These are phyloP conservation scores for Trypanosoma grayi DNA, from an alignment of 208 protist species.

Conservation along the genomic window DNA sequence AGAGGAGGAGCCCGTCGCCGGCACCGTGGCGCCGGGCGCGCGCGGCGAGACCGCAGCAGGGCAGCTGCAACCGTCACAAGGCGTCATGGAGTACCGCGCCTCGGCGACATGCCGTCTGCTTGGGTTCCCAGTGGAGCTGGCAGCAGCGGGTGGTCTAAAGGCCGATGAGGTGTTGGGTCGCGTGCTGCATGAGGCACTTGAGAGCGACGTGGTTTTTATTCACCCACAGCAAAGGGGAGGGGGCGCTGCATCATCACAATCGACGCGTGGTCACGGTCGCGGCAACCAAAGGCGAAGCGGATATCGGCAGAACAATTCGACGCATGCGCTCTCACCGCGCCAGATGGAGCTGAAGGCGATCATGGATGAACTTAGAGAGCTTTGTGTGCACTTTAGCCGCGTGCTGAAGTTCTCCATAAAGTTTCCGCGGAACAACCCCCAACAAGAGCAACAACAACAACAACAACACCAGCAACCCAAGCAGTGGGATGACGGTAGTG, in stretches of 20 bases:
- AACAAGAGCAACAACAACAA: neutral
- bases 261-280: neutral
- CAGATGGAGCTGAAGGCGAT: slow-evolving; percentile 74
- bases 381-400: slow-evolving; percentile 74
- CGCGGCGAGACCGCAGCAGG: neutral
- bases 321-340: slow-evolving; percentile 40
- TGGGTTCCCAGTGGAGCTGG: slow-evolving; percentile 83
- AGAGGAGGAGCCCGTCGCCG: slow-evolving; percentile 18
- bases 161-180: slow-evolving; percentile 45
- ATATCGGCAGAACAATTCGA: slow-evolving; percentile 5
- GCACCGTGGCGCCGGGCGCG: neutral
- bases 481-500: neutral
- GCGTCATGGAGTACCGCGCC: slow-evolving; percentile 39
- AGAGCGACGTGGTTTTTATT: slow-evolving; percentile 79
- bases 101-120: slow-evolving; percentile 78
- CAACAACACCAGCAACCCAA: neutral
- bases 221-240: slow-evolving; percentile 12
- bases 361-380: slow-evolving; percentile 65
- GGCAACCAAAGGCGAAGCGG: slow-evolving; percentile 7
- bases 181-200: slow-evolving; percentile 69
- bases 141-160: slow-evolving; percentile 43
- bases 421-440: slow-evolving; percentile 20
- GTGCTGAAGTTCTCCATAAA: slow-evolving; percentile 83
- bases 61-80: neutral
- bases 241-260: slow-evolving; percentile 2